Base-by-base conservation (phyloP, 129 eudicot genomes). In the Artemisia annua region DNA sequence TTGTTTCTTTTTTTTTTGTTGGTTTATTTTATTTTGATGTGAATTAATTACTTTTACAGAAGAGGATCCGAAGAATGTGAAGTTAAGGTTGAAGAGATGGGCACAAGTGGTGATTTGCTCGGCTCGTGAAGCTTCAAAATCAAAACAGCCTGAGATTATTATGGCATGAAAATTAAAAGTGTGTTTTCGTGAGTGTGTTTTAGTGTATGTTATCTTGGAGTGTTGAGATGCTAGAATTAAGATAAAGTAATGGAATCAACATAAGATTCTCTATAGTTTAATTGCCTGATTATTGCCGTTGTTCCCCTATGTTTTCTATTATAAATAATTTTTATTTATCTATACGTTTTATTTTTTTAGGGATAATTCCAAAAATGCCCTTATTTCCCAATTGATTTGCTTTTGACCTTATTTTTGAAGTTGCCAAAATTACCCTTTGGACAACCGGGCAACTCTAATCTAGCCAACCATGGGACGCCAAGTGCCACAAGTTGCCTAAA, bases 41-140 rank as follows among this genome's bases (percentile, higher is more conserved):
- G 16, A 19, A 15, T 57, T 24, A 15, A 77, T 61, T 63, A 11
- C 46, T 39, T 7, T 8, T 52, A n/a, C 13, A 83, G 95, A 64
- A 44, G 91, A 81, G 66, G 88, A 83, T 64, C 95, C 88, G 54
- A 66, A 77, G 59, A 62, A 11, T 46, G 83, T 81, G 83, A 88
- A 88, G 82, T 61, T 76, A 75, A 88, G 75, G 60, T 14, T 88
- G 44, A 83, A 18, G 85, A 79, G 71, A 43, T 88, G 95, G 95
- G 88, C 95, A 5, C 83, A 83, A 63, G 88, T 81, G 80, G 95
- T 88, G 70, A 90, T 88, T 22, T 83, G 86, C 71, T 83, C 85
- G 56, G 67, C 79, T 52, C 87, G 48, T 8, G 80, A 68, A 67
- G 69, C 74, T 59, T 73, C 75, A 19, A 39, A 39, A 7, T 7